Evolutionary conservation across 805 yeast genomes (phyloP), one percentile per base, ranked within the genome.

Genomic region (Wickerhamomyces subpelliculosus): DNA sequence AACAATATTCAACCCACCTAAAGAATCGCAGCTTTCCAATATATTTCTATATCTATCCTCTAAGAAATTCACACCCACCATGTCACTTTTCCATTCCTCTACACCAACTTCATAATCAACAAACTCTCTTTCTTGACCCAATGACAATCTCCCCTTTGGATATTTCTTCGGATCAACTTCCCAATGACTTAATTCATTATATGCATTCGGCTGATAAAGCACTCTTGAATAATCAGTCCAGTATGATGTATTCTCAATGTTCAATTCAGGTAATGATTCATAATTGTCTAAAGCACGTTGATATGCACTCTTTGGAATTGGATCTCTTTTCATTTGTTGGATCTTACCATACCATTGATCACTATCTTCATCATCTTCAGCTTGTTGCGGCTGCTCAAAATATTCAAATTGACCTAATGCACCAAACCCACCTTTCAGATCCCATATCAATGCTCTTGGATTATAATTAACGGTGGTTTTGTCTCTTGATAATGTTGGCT

Each of bases 401-500:
- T 73, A 78, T 38, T 78, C 82, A 51, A 60, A 70, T 40, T 67
- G 68, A 2, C 75, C 72, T 32, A 85, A 57, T 1, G 86, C 64
- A 0, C 97, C 96, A 51, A 70, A 73, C 0, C 96, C 96, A 35
- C 83, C 80, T 17, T 70, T 64, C 33, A 78, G 71, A 44, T 93
- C 97, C 80, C 89, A 86, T n/a, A 87, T 50, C 26, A 87, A 50
- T 0, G 84, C 75, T 39, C 97, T 62, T 1, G 98, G 97, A n/a
- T 81, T 68, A 54, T 77, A 86, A n/a, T 78, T 73, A 1, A 73
- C 71, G 0, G 74, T 59, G 37, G 32, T 18, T 19, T 70, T 70
- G 8, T 67, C 58, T 31, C 65, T 44, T 3, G 45, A 40, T 1
- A 62, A 47, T 1, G 68, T 68, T 5, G 72, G 62, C 28, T 66